Evolutionary conservation across 257 asterid genomes (phyloP).

Genomic region (Plantago elongata): DNA sequence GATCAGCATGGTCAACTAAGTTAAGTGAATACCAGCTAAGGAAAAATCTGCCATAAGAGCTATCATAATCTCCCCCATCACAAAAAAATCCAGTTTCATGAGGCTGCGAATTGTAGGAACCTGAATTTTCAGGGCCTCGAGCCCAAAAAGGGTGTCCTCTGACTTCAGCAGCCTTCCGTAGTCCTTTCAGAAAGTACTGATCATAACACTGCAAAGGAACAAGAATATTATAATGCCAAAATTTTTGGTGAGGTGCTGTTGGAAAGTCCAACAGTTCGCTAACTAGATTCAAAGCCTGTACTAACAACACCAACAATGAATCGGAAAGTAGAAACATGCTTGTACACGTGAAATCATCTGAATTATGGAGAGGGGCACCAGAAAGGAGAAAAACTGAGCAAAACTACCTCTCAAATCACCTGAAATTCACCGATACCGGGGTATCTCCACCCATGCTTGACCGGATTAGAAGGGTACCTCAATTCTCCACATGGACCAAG

Average conservation of each 20-base stretch:
- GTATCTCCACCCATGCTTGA: constrained; percentile 87
- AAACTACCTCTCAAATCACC: constrained; percentile 32
- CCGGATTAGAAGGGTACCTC: constrained; percentile 79
- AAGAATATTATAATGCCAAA: constrained; percentile 12
- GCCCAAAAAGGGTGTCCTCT: constrained; percentile 86
- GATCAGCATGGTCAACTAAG: constrained; percentile 55
- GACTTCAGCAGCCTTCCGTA: constrained; percentile 67
- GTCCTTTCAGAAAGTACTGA: constrained; percentile 63
- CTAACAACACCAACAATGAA: too few species aligned
- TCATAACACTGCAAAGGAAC: constrained; percentile 70
- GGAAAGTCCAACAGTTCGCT: too few species aligned
- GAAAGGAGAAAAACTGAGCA: background rate
- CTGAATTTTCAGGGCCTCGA: constrained; percentile 56
- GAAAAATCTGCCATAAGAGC: constrained; percentile 61
- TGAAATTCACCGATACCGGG: constrained; percentile 96
- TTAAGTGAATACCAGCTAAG: constrained; percentile 58
- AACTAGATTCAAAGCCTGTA: too few species aligned
- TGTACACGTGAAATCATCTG: too few species aligned
- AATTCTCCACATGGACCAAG: constrained; percentile 93
- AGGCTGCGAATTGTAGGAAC: constrained; percentile 61
- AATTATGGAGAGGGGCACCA: background rate
- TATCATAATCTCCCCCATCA: constrained; percentile 67
- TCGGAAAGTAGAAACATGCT: too few species aligned
- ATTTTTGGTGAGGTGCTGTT: background rate
- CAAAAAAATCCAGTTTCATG: constrained; percentile 65